Evolutionary conservation across 129 eudicot species (phyloP), one percentile per base, ranked within the genome.

Genomic region (Helianthus tuberosus): DNA sequence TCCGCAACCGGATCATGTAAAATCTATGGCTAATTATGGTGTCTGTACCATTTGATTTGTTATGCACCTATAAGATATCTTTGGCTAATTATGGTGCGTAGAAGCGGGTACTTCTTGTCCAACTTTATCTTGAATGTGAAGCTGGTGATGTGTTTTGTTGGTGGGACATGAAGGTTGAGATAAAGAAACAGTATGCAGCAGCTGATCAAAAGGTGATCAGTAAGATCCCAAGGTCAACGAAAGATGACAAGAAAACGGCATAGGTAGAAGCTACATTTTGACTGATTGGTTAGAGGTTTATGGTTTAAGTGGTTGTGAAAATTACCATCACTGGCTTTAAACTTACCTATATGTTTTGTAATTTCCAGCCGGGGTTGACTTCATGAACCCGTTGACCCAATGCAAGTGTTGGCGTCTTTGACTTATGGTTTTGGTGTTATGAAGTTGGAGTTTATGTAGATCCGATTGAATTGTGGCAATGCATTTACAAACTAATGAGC

Each of bases 191-290:
- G 36, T 91, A 88, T 77, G 84, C 84, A 8, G 92, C 86, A 20
- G 79, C 89, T 72, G 93, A 86, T 74, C 36, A 90, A 74, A 23
- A 89, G 75, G 93, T 89, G 35, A 70, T 92, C 43, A 86, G 89
- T 50, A 92, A 87, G 81, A 83, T 92, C 66, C 92, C 96, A 3
- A 81, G 84, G 71, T 87, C 87, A 50, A 63, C 11, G 41, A 59
- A 59, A 53, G 60, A 43, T 43, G 47, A 53, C 29, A 17, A 53
- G 27, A 53, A 17, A 53, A 59, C 8, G 63, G 36, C 36, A 57
- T 20, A 8, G 63, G 63, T 57, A 8, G 35, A 23, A 57, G 13
- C 35, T 20, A 27, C 39, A 27, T 11, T 5, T 27, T 25, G 41
- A 27, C 41, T 59, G 15, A 59, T 11, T 59, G 64, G 16, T 59